Evolutionary conservation across 108 stramenopile genomes (phyloP).

Genomic region (Aurantiochytrium sp.): DNA sequence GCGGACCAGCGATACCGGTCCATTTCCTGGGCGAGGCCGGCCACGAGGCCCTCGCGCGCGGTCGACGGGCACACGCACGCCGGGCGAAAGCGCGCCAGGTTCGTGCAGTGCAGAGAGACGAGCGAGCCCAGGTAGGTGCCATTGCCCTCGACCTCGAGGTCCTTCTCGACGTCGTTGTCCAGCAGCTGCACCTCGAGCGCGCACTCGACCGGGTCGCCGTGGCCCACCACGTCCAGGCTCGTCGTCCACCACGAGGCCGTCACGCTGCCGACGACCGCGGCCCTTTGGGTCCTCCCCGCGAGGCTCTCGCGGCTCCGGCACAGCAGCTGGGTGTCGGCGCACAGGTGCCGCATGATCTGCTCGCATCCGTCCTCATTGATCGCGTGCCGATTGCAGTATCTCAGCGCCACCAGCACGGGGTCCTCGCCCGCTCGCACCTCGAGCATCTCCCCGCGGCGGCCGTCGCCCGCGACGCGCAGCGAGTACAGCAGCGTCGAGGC

Average conservation of each 20-base stretch:
- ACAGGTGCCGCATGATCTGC: background rate
- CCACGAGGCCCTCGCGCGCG: background rate
- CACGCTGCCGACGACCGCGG: background rate
- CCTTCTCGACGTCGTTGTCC: background rate
- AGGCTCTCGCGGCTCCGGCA: background rate
- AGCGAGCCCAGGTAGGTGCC: background rate
- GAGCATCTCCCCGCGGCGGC: background rate
- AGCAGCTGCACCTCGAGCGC: background rate
- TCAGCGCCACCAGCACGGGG: background rate
- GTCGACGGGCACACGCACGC: background rate
- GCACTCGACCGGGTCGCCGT: background rate
- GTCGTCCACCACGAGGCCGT: background rate
- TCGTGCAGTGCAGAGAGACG: background rate
- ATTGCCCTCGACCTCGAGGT: background rate
- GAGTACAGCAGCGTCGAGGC: background rate
- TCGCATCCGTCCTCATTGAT: background rate
- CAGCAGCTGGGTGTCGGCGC: background rate
- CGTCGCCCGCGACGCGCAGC: background rate
- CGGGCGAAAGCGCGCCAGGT: background rate
- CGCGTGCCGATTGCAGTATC: background rate
- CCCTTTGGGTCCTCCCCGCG: background rate
- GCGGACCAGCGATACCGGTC: conserved; percentile 5
- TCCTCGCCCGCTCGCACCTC: conserved; percentile 24
- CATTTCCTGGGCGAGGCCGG: background rate
- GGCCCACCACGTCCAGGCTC: background rate